Evolutionary conservation across 192 early-diverging fungal species (phyloP).

Genomic region (Cetraspora pellucida): DNA sequence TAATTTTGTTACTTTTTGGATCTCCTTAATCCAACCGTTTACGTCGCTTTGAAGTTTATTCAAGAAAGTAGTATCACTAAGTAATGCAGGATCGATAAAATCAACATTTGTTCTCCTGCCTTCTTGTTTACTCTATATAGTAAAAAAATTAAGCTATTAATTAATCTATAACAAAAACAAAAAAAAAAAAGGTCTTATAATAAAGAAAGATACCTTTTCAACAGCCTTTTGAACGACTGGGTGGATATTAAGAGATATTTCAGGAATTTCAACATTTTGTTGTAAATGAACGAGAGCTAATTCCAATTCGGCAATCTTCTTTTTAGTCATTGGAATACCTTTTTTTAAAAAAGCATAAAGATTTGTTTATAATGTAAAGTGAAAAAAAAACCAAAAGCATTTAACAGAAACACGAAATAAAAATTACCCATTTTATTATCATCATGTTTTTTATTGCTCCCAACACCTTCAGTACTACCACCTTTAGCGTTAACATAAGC

Average conservation of each 20-base stretch:
- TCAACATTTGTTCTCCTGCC: conserved; percentile 72
- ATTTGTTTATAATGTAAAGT: not conserved
- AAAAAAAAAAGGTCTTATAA: not conserved
- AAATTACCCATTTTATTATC: conserved; percentile 72
- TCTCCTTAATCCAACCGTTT: conserved; percentile 99
- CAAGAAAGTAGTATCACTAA: conserved; percentile 83
- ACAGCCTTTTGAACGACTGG: conserved; percentile 75
- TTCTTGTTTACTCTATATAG: conserved; percentile 60
- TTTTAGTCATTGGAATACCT: conserved; percentile 94
- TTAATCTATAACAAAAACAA: not conserved
- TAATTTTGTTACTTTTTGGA: conserved; percentile 94
- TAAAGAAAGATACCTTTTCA: conserved; percentile 44
- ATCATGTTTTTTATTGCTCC: conserved; percentile 57
- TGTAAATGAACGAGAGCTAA: conserved; percentile 92
- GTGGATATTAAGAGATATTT: conserved; percentile 84
- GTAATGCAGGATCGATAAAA: conserved; percentile 66
- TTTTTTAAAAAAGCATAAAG: conserved; percentile 13
- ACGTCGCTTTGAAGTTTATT: conserved; percentile 96
- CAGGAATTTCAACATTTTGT: conserved; percentile 98
- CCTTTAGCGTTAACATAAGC: conserved; percentile 82
- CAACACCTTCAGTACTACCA: conserved; percentile 49
- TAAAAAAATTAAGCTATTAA: not conserved
- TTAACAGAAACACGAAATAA: not conserved
- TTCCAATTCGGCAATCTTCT: conserved; percentile 98
- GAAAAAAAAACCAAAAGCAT: not conserved